These are phyloP conservation scores for Emmonsiellopsis sp. DNA, from an alignment of 2,329 filamentous ascomycete species.

Conservation along the genomic window DNA sequence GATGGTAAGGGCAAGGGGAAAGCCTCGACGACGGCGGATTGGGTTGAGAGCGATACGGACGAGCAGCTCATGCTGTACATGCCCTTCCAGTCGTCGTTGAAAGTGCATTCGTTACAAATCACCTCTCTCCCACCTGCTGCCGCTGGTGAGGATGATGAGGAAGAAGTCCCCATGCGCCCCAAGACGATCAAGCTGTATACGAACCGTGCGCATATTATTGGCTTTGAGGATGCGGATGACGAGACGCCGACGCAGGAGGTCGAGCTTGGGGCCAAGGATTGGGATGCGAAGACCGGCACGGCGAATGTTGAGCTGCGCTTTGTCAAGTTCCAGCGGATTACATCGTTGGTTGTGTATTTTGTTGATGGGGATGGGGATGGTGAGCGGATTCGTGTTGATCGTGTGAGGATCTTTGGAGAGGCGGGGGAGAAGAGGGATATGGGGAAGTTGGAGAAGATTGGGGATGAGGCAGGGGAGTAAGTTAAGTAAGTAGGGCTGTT, in stretches of 20 bases:
- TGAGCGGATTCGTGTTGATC: conserved; percentile 69
- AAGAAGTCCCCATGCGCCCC: conserved; percentile 71
- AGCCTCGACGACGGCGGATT: conserved; percentile 56
- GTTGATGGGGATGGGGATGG: conserved; percentile 73
- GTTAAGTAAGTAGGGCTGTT: background rate
- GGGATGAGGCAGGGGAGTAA: conserved; percentile 59
- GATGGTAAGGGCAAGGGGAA: conserved; percentile 41
- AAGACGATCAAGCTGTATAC: conserved; percentile 76
- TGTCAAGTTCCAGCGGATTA: conserved; percentile 96
- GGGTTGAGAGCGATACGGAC: conserved; percentile 93
- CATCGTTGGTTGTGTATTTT: conserved; percentile 78
- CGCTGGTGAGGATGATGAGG: conserved; percentile 51
- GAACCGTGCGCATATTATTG: conserved; percentile 82
- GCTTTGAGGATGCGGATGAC: conserved; percentile 91
- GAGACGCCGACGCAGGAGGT: conserved; percentile 71
- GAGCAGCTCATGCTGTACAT: conserved; percentile 92
- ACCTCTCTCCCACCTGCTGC: conserved; percentile 62
- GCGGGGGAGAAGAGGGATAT: conserved; percentile 83
- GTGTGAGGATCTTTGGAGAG: conserved; percentile 66
- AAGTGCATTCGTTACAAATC: conserved; percentile 79
- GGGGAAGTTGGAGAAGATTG: conserved; percentile 93
- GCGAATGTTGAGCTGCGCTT: conserved; percentile 68
- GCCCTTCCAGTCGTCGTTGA: conserved; percentile 78
- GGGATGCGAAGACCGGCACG: conserved; percentile 65
- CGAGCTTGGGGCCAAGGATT: conserved; percentile 65